These are phyloP conservation scores for Suillus variegatus DNA, from an alignment of 768 basidiomycete genomes.

Conservation along the genomic window DNA sequence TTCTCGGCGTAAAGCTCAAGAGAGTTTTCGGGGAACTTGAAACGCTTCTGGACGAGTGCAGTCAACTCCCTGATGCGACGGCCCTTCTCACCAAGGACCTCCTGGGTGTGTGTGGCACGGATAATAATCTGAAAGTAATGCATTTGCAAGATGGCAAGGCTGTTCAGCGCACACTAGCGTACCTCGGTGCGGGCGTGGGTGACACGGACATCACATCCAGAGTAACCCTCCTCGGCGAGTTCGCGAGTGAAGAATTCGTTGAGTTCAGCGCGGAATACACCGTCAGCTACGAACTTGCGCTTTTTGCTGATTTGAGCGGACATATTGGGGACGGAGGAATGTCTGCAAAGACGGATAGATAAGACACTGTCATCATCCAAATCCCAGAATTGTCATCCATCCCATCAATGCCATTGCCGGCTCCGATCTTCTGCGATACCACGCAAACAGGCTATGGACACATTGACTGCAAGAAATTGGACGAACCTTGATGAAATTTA, in stretches of 20 bases:
- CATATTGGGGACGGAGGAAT: conserved; percentile 51
- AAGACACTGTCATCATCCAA: conserved; percentile 11
- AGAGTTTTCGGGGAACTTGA: conserved; percentile 99
- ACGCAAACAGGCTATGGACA: conserved; percentile 1
- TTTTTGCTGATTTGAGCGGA: conserved; percentile 93
- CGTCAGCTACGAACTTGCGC: conserved; percentile 97
- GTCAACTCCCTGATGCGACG: conserved; percentile 99
- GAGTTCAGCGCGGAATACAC: conserved; percentile 99
- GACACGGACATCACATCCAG: conserved; percentile 99
- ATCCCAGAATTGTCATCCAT: conserved; percentile 6
- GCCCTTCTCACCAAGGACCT: conserved; percentile 98
- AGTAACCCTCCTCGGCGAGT: conserved; percentile 99
- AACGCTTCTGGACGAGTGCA: conserved; percentile 96
- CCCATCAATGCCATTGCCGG: neutral
- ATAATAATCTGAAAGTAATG: conserved; percentile 81
- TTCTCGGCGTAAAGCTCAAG: conserved; percentile 99
- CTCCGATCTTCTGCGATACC: neutral
- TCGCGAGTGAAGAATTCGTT: conserved; percentile 99
- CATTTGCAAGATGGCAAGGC: conserved; percentile 5
- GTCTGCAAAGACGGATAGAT: conserved; percentile 10
- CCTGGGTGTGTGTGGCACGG: conserved; percentile 98
- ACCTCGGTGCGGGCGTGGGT: conserved; percentile 99
- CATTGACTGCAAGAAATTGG: neutral
- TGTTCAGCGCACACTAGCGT: conserved; percentile 14
- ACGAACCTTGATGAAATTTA: conserved; percentile 11